Base-by-base conservation (phyloP, 371 early-diverging fungal genomes). In the Rhizopus microsporus region DNA sequence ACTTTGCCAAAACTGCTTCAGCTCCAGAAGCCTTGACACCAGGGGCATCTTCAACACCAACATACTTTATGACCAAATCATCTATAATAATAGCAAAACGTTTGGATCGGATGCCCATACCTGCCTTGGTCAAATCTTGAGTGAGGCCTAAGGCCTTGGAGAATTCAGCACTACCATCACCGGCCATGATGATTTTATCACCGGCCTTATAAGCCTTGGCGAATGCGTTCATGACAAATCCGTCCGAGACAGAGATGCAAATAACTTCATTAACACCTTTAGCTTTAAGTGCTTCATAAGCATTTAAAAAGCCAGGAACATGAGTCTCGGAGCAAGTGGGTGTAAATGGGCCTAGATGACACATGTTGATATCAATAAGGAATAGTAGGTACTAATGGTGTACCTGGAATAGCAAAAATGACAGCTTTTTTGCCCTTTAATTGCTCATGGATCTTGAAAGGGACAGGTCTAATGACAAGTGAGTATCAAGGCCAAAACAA, bases 391-490 rank as follows among this genome's bases (percentile, higher is more conserved):
- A 44, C 7, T 31, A 43, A 46, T 37, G 60, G 68, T 17, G 67
- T 69, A 39, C 81, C 88, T 13, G 90, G 90, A 15, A 89, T 84
- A 29, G 83, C 83, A 71, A 90, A 86, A 66, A 90, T 72, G 44
- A 90, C 85, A n/a, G 82, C 88, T 67, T 81, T 85, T 78, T 87
- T 88, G 56, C 80, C 83, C 78, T 81, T 82, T 72, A 88, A 84
- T 51, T 82, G 74, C 48, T 74, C 76, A 43, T 77, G 78, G 4
- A 80, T 66, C 59, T 75, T 79, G 54, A 74, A 55, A 4, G 54
- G 40, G 63, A 67, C 52, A 30, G 71, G 71, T 15, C 64, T 61
- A 53, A n/a, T 23, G 8, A 45, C 34, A 12, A 42, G 15, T 12
- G 7, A 9, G 23, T 33, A 12, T 40, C 16, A 43, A 12, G 43